A percentile compares a stretch with the other conserved stretches of the same genome.
Conservation (phyloP, 2,329 filamentous ascomycete genomes). For the Clathrospora elynae region DNA sequence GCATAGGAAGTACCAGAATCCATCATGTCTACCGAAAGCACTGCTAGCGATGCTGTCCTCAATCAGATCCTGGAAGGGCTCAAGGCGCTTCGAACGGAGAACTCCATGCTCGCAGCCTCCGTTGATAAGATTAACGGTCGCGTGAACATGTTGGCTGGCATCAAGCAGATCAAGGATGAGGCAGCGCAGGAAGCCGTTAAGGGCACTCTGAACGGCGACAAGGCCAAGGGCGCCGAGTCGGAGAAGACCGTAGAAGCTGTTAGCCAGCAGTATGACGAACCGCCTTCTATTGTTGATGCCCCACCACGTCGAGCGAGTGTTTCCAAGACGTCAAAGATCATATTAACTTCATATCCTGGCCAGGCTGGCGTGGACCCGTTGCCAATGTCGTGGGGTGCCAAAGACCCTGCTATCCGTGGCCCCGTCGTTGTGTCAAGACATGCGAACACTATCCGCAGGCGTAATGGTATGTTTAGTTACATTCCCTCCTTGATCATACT, state of each 20-base stretch:
- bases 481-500: background rate
- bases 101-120: conserved; percentile 59
- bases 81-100: conserved; percentile 61
- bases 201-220: conserved; percentile 27
- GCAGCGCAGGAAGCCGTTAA: conserved; percentile 42
- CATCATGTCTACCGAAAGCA: conserved; percentile 40
- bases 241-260: conserved; percentile 46
- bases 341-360: conserved; percentile 84
- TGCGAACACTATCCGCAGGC: conserved; percentile 74
- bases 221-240: conserved; percentile 42
- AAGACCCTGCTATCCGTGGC: conserved; percentile 74
- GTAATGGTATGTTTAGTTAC: conserved; percentile 67
- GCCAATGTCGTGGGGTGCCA: conserved; percentile 82
- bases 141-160: conserved; percentile 64
- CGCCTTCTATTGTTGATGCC: conserved; percentile 39
- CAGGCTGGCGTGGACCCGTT: conserved; percentile 94
- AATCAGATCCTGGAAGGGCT: conserved; percentile 62
- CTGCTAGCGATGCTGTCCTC: conserved; percentile 50
- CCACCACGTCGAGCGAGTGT: conserved; percentile 50
- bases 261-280: conserved; percentile 49
- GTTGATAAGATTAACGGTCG: conserved; percentile 66
- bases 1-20: conserved; percentile 1
- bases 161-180: conserved; percentile 62
- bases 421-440: conserved; percentile 86
- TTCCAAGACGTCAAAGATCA: conserved; percentile 64